Percentiles rank a stretch among this genome's conserved stretches.
Evolutionary conservation across 352 stramenopile species (phyloP).

Genomic region (Thraustotheca clavata): DNA sequence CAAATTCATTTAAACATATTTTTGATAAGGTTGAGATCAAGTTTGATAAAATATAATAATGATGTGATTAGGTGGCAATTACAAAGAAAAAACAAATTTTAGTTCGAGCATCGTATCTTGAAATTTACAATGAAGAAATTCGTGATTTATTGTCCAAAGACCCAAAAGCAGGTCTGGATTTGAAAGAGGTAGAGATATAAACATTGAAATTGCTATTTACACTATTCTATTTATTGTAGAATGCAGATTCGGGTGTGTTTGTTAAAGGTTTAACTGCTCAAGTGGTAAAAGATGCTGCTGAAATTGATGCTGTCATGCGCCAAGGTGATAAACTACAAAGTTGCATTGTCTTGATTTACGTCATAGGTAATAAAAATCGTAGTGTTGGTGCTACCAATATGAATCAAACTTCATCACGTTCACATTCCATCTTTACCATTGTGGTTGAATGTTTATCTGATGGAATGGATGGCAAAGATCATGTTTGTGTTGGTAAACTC

Average conservation of each 20-base stretch:
- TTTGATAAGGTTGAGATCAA: conserved; percentile 92
- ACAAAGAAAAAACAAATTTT: conserved; percentile 87
- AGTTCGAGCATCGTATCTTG: conserved; percentile 91
- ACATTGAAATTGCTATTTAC: background rate
- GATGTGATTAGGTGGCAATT: conserved; percentile 32
- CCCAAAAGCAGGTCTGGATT: conserved; percentile 81
- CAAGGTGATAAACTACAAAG: conserved; percentile 38
- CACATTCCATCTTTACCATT: conserved; percentile 76
- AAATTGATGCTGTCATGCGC: conserved; percentile 89
- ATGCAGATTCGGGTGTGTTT: conserved; percentile 91
- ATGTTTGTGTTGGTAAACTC: conserved; percentile 12
- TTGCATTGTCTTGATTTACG: conserved; percentile 44
- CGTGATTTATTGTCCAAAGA: conserved; percentile 87
- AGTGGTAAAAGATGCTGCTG: conserved; percentile 72
- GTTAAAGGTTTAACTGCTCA: conserved; percentile 88
- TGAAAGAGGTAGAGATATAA: conserved; percentile 89
- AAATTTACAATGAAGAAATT: conserved; percentile 99
- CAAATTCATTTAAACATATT: conserved; percentile 94
- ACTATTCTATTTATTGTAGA: conserved; percentile 26
- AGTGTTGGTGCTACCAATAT: conserved; percentile 64
- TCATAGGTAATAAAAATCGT: conserved; percentile 55
- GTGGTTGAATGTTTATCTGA: conserved; percentile 55
- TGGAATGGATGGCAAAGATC: background rate
- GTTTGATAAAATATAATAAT: too few species aligned
- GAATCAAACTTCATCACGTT: conserved; percentile 75